Evolutionary conservation across 495 filamentous ascomycete genomes (phyloP), one percentile per base, ranked within the genome.

Genomic region (Aspergillus kassunensis): DNA sequence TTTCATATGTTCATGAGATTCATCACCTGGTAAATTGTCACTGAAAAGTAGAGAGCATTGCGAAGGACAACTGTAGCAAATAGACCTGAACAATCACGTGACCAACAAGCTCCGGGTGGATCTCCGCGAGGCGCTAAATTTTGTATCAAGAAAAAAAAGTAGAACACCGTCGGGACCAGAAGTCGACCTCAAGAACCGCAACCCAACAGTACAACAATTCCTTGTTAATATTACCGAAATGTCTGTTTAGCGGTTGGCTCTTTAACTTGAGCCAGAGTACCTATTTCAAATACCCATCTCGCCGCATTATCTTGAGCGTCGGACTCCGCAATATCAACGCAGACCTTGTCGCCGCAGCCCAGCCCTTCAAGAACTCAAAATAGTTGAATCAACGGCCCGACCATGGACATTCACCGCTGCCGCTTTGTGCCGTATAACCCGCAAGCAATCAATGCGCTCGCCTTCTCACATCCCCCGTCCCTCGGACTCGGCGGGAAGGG

Each of bases 331-430:
- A 33, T 31, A 15, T 30, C 6, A 40, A 45, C 43, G 44, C 27
- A 6, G 44, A 46, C 29, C 40, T 44, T 42, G 20, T 49, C 30
- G 34, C 16, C n/a, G 31, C 13, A 36, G n/a, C n/a, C n/a, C n/a
- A n/a, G n/a, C n/a, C n/a, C n/a, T 27, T 41, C 25, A 11, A 23
- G 25, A 27, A 29, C 35, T 42, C 21, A 10, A 24, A 6, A 37
- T n/a, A n/a, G n/a, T n/a, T n/a, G n/a, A n/a, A n/a, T n/a, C n/a
- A n/a, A 8, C 41, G 8, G 13, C 24, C 52, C 33, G 16, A 67
- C 46, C 53, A 96, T 99, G 89, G 93, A 97, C 73, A 86, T 97
- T 61, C 95, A 99, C 73, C 88, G 93, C 63, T 95, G 91, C 60
- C 89, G 93, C 59, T 99, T 97, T 73, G 87, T 99, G 36, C 87